Conservation (phyloP, 371 early-diverging fungal genomes). For the Sporodiniella umbellata region DNA sequence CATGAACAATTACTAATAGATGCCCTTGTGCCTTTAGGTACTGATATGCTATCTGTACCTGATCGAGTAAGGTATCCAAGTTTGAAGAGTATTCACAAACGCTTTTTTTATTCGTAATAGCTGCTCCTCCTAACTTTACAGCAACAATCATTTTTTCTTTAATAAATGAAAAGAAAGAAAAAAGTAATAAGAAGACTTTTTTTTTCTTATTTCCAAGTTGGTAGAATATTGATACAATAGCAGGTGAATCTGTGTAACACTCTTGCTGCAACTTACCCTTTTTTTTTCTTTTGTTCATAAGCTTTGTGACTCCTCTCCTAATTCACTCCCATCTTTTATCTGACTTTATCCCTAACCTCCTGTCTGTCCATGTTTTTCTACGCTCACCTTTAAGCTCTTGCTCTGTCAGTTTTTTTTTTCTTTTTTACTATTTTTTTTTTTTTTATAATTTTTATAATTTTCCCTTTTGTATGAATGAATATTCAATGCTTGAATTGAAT, state of each 20-base stretch:
- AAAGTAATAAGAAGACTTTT: neutral
- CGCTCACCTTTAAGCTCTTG: too few species aligned
- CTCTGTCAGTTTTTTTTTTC: too few species aligned
- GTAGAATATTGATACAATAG: too few species aligned
- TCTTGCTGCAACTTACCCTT: too few species aligned
- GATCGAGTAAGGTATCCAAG: conserved; percentile 17
- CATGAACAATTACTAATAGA: conserved; percentile 38
- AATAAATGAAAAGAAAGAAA: neutral
- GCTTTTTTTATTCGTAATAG: conserved; percentile 40
- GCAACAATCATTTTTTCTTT: conserved; percentile 32
- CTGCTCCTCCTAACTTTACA: conserved; percentile 49
- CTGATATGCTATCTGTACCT: conserved; percentile 25
- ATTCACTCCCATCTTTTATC: too few species aligned
- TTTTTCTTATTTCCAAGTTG: neutral
- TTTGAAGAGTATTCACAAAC: conserved; percentile 25
- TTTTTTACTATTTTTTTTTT: neutral
- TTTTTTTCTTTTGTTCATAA: too few species aligned
- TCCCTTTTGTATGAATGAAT: neutral
- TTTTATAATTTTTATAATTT: neutral
- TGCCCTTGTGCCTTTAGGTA: conserved; percentile 16
- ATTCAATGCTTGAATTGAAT: conserved; percentile 5
- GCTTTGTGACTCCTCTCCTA: too few species aligned
- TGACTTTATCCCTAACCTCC: too few species aligned
- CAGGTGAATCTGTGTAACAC: too few species aligned
- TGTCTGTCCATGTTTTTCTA: too few species aligned